Conservation (phyloP, 257 asterid species). For the Coffea canephora region DNA sequence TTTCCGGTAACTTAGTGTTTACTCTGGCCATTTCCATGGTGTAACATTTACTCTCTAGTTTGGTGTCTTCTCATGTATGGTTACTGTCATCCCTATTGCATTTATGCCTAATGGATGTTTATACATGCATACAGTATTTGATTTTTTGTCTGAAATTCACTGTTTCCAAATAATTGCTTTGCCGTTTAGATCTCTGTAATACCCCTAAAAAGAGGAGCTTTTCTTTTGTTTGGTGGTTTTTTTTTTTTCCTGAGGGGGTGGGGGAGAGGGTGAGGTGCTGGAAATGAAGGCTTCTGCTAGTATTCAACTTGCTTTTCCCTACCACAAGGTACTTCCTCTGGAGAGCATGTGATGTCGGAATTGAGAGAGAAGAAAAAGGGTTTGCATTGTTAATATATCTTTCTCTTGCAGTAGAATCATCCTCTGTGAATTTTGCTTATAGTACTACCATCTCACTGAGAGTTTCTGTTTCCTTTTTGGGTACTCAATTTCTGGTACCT, state of each 20-base stretch:
- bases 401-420: neutral
- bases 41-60: neutral
- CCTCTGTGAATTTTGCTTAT: neutral
- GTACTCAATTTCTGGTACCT: neutral
- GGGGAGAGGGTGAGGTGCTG: too few relatives aligned
- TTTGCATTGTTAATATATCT: neutral
- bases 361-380: neutral
- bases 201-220: too few relatives aligned
- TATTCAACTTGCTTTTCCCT: neutral
- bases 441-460: neutral
- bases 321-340: neutral
- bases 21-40: neutral
- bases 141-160: too few relatives aligned
- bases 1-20: neutral
- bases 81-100: neutral
- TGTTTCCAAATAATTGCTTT: too few relatives aligned
- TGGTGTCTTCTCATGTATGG: neutral
- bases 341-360: neutral
- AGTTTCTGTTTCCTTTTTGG: neutral
- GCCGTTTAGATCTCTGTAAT: too few relatives aligned
- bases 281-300: too few relatives aligned
- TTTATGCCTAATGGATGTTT: neutral
- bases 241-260: too few relatives aligned
- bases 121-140: too few relatives aligned
- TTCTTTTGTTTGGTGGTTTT: too few relatives aligned